Evolutionary conservation across 2,329 filamentous ascomycete species (phyloP), one percentile per base, ranked within the genome.

Genomic region (Diaporthe australafricana): DNA sequence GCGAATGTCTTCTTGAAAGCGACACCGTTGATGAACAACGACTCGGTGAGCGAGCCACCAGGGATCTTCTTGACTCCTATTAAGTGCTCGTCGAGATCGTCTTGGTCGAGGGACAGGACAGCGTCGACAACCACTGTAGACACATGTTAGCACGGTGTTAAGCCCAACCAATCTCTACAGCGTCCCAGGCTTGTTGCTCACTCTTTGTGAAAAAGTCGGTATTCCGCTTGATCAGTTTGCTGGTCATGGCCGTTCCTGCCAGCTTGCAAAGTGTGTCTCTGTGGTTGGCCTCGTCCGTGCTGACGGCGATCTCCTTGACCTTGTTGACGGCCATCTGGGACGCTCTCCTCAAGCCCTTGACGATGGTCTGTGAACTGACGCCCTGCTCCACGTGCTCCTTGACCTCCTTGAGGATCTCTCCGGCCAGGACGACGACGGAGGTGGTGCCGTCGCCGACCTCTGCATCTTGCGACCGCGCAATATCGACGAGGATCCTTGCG

Each of bases 1-100:
- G 96, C 95, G 84, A 99, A 99, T 6, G 96, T 99, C 90, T 99
- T 99, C 88, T 98, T 98, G 89, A 99, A 99, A 45, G 96, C 96
- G 74, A 99, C 96, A 80, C 96, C 96, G 82, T 98, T 96, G 80
- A 99, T 93, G 84, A 98, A 98, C 50, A 98, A 90, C 2, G 96
- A 98, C 75, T 98, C 96, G 79, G 98, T 96, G 40, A 99, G 90
- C 47, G 94, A 97, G 82, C 96, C 96, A 80, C 96, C 96, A 48
- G 95, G 96, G 75, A 99, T 95, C 87, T 98, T 98, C 89, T 99
- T 99, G 82, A 98, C 91, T 74, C 96, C 96, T 79, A 99, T 99
- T 78, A 98, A 90, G 83, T 96, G 98, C 84, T 98, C 96, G 87
- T 99, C 97, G 71, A 99, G 89, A 81, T 98, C 96, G 74, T 97